phyloP scores from a whole-genome alignment of 176 grass and related monocot species.

The Oryza brachyantha region DNA sequence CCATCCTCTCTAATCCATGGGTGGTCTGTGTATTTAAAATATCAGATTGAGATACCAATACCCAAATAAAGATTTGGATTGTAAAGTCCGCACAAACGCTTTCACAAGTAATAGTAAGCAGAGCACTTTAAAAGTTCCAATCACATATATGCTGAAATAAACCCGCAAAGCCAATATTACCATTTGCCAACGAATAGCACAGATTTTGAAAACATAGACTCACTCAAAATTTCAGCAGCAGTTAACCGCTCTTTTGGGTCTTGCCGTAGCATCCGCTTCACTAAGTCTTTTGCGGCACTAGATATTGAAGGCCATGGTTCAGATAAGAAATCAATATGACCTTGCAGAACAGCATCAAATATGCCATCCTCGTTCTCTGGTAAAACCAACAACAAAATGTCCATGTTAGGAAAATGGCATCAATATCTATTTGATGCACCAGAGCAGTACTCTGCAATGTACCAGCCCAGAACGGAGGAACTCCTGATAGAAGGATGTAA shows the following conservation, averaged over 20 bases:
- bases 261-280: constrained; percentile 82
- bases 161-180: not conserved
- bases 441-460: not conserved
- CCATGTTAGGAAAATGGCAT: not conserved
- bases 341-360: constrained; percentile 75
- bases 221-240: constrained; percentile 84
- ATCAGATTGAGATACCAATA: constrained; percentile 33
- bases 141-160: constrained; percentile 3
- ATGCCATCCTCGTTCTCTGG: constrained; percentile 90
- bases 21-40: constrained; percentile 59
- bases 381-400: not conserved
- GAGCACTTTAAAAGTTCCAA: not conserved
- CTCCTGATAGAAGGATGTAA: constrained; percentile 89
- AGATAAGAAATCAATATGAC: constrained; percentile 76
- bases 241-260: constrained; percentile 81
- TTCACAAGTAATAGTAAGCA: not conserved
- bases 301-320: constrained; percentile 94
- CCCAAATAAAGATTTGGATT: not conserved
- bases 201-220: not conserved
- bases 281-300: constrained; percentile 59
- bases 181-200: not conserved
- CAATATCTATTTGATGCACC: not conserved
- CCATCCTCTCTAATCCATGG: constrained; percentile 93
- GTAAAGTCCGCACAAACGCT: not conserved
- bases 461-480: constrained; percentile 97